Evolutionary conservation across 2,329 filamentous ascomycete species (phyloP).

Genomic region (Fusarium acutatum): DNA sequence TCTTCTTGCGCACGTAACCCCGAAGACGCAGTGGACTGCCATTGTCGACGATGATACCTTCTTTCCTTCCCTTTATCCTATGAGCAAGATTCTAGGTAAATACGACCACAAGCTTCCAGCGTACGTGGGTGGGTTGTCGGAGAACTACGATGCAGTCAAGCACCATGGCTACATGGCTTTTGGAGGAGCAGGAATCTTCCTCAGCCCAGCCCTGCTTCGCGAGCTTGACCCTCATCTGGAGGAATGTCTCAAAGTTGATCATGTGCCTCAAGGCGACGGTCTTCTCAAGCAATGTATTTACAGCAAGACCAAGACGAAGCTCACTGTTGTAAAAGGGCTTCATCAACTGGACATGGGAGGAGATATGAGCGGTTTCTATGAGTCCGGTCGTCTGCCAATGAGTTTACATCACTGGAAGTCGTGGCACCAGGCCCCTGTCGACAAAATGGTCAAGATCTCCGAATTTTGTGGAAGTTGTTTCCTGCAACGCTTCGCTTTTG

Average conservation of each 20-base stretch:
- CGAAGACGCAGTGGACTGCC: conserved; percentile 62
- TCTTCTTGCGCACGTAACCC: conserved; percentile 54
- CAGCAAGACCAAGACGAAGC: conserved; percentile 59
- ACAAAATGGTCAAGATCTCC: conserved; percentile 58
- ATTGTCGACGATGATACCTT: conserved; percentile 72
- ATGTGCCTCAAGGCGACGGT: conserved; percentile 58
- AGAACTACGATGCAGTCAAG: conserved; percentile 61
- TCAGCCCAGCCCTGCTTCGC: conserved; percentile 61
- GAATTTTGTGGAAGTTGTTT: conserved; percentile 67
- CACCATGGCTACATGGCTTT: conserved; percentile 67
- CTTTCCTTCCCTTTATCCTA: conserved; percentile 62
- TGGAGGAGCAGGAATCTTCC: conserved; percentile 67
- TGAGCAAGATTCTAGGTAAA: conserved; percentile 56
- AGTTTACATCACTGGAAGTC: conserved; percentile 72
- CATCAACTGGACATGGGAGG: conserved; percentile 65
- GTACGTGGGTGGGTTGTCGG: conserved; percentile 67
- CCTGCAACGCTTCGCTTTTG: conserved; percentile 63
- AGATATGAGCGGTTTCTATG: conserved; percentile 68
- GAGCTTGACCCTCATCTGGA: conserved; percentile 58
- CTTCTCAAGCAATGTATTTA: conserved; percentile 67
- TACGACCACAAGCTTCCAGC: conserved; percentile 58
- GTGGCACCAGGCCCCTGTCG: conserved; percentile 63
- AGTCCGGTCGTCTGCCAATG: conserved; percentile 62
- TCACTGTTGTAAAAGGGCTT: conserved; percentile 64
- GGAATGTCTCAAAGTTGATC: conserved; percentile 52